Conservation (phyloP, 441 rosid species). For the Adansonia gregorii region DNA sequence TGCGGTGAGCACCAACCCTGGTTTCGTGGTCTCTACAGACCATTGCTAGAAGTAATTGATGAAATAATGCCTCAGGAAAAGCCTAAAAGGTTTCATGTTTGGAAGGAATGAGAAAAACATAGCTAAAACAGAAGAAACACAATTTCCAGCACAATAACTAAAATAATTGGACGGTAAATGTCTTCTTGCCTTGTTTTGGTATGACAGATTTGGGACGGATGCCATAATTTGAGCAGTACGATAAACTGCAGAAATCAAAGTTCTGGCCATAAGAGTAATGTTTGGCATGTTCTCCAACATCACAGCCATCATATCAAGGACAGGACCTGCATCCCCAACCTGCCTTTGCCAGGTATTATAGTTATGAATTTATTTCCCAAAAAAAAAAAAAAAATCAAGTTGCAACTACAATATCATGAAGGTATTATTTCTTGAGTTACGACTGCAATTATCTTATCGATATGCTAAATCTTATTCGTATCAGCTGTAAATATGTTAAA, state of each 20-base stretch:
- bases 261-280: constrained; percentile 71
- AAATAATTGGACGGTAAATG: constrained; percentile 13
- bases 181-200: constrained; percentile 72
- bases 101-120: constrained; percentile 23
- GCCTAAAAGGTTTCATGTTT: constrained; percentile 49
- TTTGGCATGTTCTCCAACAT: constrained; percentile 84
- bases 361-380: constrained; percentile 27
- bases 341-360: constrained; percentile 40
- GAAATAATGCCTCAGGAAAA: constrained; percentile 85
- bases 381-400: constrained; percentile 13
- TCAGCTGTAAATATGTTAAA: neutral
- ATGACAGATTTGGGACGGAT: constrained; percentile 68
- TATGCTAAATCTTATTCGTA: neutral
- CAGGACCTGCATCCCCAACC: constrained; percentile 95
- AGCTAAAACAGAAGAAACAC: neutral
- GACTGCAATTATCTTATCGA: neutral
- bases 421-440: neutral
- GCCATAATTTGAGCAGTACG: constrained; percentile 86
- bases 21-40: constrained; percentile 79
- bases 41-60: constrained; percentile 86
- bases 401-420: constrained; percentile 2
- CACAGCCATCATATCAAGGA: constrained; percentile 87
- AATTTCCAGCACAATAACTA: constrained; percentile 21
- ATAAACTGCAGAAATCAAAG: constrained; percentile 68
- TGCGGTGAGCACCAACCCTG: constrained; percentile 79